Evolutionary conservation across 208 protist genomes (phyloP), one percentile per base, ranked within the genome.

Genomic region (Trypanosoma caninum): DNA sequence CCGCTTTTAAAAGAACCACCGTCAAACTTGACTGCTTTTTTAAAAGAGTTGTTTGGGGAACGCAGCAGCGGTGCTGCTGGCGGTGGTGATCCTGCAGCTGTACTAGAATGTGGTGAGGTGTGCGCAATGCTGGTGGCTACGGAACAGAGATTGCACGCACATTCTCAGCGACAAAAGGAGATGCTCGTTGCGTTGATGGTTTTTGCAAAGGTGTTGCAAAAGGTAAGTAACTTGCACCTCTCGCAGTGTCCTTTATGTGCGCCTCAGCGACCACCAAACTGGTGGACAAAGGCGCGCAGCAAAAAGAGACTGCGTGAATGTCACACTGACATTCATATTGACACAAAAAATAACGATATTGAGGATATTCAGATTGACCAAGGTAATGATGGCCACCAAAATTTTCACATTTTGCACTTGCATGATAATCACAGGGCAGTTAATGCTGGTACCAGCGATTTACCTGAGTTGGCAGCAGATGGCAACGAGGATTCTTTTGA

Each of bases 211-310:
- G 31, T 67, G 7, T 34, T 67, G 31, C 2, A 48, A 13, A 10
- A 44, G 2, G 51, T 67, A n/a, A 38, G 60, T 16, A 20, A 0
- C 0, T 22, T 57, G 18, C 60, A 67, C 34, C 41, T 67, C n/a
- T 52, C 41, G n/a, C 38, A 22, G 28, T 67, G 60, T 58, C 60
- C 60, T 38, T 47, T 67, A 4, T 67, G 60, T 52, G 60, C 51
- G 8, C 51, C 51, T 13, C 38, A 3, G 11, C 50, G 11, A 16
- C 30, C 50, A 25, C 48, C 50, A 2, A 35, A 46, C 44, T 67
- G 60, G 60, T 67, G 50, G 60, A 67, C 23, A 27, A 33, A 50
- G 0, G 14, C 27, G n/a, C 35, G 14, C 1, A 22, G 23, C 22
- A 47, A 33, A 30, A 44, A 54, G 34, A n/a, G 46, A 2, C 22